Evolutionary conservation across 2,329 filamentous ascomycete species (phyloP).

Genomic region (Endothia cerciana): DNA sequence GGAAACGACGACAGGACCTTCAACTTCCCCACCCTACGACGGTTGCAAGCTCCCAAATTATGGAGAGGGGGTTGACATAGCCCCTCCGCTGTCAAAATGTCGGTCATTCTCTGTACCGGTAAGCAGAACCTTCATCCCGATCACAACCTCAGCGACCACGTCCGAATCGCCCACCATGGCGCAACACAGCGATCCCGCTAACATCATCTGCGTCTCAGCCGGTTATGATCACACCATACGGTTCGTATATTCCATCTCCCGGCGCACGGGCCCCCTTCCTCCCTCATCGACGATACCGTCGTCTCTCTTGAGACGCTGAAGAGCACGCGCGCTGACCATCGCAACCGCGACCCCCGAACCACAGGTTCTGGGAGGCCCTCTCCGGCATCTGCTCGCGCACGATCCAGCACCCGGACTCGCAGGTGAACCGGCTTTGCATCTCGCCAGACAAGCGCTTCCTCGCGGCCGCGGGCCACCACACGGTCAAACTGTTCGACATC

Average conservation of each 20-base stretch:
- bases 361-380: constrained; percentile 95
- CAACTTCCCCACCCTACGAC: constrained; percentile 1
- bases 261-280: not conserved
- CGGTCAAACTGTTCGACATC: constrained; percentile 97
- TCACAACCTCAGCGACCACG: constrained; percentile 5
- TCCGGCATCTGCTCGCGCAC: constrained; percentile 98
- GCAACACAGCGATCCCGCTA: constrained; percentile 10
- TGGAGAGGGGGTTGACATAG: constrained; percentile 23
- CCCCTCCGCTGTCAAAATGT: constrained; percentile 46
- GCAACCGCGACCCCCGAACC: constrained; percentile 27
- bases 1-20: constrained; percentile 1
- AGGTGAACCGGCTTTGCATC: constrained; percentile 97
- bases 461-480: constrained; percentile 77
- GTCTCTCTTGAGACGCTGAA: not conserved
- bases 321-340: constrained; percentile 2
- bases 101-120: constrained; percentile 67
- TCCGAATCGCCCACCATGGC: not conserved
- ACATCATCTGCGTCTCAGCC: constrained; percentile 44
- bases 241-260: constrained; percentile 40
- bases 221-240: constrained; percentile 68
- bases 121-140: constrained; percentile 31
- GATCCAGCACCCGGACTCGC: constrained; percentile 96
- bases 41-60: constrained; percentile 22
- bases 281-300: not conserved
- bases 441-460: constrained; percentile 97